These are phyloP conservation scores for Viola pubescens DNA, from an alignment of 441 rosid species.

Conservation along the genomic window DNA sequence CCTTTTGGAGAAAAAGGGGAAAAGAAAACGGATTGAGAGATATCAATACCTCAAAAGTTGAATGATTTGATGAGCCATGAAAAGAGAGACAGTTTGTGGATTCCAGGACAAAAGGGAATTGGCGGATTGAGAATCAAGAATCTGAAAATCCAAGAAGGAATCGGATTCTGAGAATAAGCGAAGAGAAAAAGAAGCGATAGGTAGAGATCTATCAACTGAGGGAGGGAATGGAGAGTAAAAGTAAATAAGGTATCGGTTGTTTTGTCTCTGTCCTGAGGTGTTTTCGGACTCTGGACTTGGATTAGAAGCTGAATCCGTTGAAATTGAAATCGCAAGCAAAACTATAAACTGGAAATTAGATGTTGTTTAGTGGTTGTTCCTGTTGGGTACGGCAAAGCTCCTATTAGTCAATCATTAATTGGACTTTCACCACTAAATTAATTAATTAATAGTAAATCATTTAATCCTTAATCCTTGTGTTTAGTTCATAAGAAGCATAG, in stretches of 20 bases:
- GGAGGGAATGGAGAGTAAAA: background rate
- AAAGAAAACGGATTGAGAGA: conserved; percentile 21
- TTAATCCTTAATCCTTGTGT: too few relatives aligned
- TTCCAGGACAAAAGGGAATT: conserved; percentile 3
- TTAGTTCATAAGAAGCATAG: too few relatives aligned
- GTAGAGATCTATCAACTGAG: background rate
- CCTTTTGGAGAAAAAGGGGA: conserved; percentile 1
- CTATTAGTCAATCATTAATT: too few relatives aligned
- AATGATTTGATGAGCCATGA: conserved; percentile 25
- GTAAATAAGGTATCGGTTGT: background rate
- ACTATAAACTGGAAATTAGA: too few relatives aligned
- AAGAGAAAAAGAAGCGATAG: too few relatives aligned
- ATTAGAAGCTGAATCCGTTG: background rate
- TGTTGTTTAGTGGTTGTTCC: too few relatives aligned
- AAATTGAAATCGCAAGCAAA: background rate
- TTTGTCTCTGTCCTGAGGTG: background rate
- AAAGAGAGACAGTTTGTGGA: background rate
- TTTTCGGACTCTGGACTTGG: background rate
- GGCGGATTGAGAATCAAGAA: conserved; percentile 7
- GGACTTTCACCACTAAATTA: too few relatives aligned
- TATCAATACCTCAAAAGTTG: conserved; percentile 19
- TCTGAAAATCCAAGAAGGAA: background rate
- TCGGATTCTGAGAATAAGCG: background rate
- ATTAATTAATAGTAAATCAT: too few relatives aligned
- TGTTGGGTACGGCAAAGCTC: too few relatives aligned